phyloP scores from a whole-genome alignment of 2,329 filamentous ascomycete genomes.

The Alternaria gansuensis region DNA sequence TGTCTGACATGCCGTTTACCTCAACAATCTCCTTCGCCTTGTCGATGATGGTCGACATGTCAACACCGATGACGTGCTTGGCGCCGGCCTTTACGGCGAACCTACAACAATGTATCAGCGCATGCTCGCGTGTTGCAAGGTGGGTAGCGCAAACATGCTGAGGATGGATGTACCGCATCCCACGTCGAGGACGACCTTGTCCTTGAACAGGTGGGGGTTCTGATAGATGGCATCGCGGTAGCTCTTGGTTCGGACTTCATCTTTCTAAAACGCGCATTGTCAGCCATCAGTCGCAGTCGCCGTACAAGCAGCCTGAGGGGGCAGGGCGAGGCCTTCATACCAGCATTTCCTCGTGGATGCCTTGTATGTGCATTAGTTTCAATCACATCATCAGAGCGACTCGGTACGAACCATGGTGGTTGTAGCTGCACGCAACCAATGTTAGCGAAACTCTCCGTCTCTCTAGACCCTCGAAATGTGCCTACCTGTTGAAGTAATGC shows the following conservation, averaged over 20 bases:
- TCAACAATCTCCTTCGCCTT: slow-evolving; percentile 96
- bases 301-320: slow-evolving; percentile 13
- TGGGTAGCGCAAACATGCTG: slow-evolving; percentile 79
- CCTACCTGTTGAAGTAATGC: slow-evolving; percentile 98
- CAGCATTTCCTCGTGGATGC: slow-evolving; percentile 98
- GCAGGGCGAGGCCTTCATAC: slow-evolving; percentile 64
- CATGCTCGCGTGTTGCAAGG: slow-evolving; percentile 25
- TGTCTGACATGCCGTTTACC: slow-evolving; percentile 88
- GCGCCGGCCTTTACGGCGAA: slow-evolving; percentile 96
- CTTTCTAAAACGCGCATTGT: slow-evolving; percentile 71
- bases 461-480: slow-evolving; percentile 32
- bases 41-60: slow-evolving; percentile 99
- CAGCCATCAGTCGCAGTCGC: slow-evolving; percentile 16
- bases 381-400: slow-evolving; percentile 43
- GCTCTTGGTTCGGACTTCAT: slow-evolving; percentile 94
- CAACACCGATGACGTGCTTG: slow-evolving; percentile 97
- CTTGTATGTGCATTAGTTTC: slow-evolving; percentile 62
- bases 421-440: slow-evolving; percentile 71
- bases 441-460: slow-evolving; percentile 50
- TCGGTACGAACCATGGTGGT: slow-evolving; percentile 84
- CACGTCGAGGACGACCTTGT: slow-evolving; percentile 94
- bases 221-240: slow-evolving; percentile 98
- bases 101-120: slow-evolving; percentile 63
- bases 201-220: slow-evolving; percentile 92
- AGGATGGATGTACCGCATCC: slow-evolving; percentile 97